These are phyloP conservation scores for Neoboletus subvelutipes DNA, from an alignment of 768 basidiomycete genomes.

Conservation along the genomic window DNA sequence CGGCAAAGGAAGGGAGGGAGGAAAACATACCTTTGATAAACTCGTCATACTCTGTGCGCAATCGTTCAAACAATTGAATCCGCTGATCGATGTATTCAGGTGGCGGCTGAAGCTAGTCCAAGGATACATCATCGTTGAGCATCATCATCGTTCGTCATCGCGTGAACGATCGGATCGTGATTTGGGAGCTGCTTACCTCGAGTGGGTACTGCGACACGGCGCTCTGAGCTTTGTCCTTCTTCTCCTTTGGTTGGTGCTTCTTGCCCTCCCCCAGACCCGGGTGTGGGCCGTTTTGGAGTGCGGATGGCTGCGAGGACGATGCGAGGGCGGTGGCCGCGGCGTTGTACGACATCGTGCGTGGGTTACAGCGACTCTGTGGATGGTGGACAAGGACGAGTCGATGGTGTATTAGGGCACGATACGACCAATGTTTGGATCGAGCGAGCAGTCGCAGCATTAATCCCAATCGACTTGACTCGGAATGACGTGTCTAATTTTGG, in stretches of 20 bases:
- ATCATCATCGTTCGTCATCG: neutral
- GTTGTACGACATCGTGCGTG: slow-evolving; percentile 47
- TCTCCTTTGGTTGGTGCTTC: slow-evolving; percentile 45
- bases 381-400: slow-evolving; percentile 9
- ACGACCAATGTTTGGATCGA: slow-evolving; percentile 26
- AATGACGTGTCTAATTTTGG: slow-evolving; percentile 25
- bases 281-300: slow-evolving; percentile 43
- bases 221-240: slow-evolving; percentile 36
- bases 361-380: neutral
- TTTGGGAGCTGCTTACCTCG: slow-evolving; percentile 45
- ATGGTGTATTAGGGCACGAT: slow-evolving; percentile 24
- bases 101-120: slow-evolving; percentile 62
- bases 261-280: slow-evolving; percentile 31
- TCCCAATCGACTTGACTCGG: slow-evolving; percentile 13
- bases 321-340: slow-evolving; percentile 35
- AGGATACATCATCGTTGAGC: slow-evolving; percentile 28
- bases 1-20: too few species aligned
- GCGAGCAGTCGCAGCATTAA: slow-evolving; percentile 35
- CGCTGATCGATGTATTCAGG: slow-evolving; percentile 90
- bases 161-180: neutral
- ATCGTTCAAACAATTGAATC: slow-evolving; percentile 83
- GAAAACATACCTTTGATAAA: slow-evolving; percentile 65
- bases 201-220: slow-evolving; percentile 51
- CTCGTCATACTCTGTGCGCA: slow-evolving; percentile 82
- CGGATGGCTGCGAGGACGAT: slow-evolving; percentile 55